phyloP scores from a whole-genome alignment of 2,329 filamentous ascomycete species.

The Aspergillus sergii region DNA sequence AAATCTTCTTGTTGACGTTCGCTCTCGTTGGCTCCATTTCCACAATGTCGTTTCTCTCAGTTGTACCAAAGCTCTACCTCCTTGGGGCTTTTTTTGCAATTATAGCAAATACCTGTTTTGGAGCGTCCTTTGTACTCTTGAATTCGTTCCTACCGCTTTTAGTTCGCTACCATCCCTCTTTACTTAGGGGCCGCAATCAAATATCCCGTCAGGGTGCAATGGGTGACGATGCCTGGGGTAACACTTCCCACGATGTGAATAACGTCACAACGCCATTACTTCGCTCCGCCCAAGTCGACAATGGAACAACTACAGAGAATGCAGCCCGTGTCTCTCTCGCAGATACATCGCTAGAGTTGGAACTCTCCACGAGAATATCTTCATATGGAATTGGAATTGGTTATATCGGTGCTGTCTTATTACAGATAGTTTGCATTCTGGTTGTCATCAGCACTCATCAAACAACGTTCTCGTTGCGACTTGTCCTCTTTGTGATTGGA shows the following conservation, averaged over 20 bases:
- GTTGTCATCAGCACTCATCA: conserved; percentile 74
- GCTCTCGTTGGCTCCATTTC: conserved; percentile 77
- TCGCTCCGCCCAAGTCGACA: conserved; percentile 15
- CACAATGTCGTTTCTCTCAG: conserved; percentile 85
- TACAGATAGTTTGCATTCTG: conserved; percentile 80
- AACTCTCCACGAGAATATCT: conserved; percentile 86
- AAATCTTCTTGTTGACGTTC: conserved; percentile 83
- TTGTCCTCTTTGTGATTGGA: conserved; percentile 85
- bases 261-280: conserved; percentile 32
- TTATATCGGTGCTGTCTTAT: conserved; percentile 80
- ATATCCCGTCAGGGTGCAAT: not conserved
- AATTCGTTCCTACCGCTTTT: conserved; percentile 94
- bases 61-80: conserved; percentile 74
- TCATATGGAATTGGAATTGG: conserved; percentile 92
- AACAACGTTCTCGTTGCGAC: conserved; percentile 79
- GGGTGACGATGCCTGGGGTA: conserved; percentile 11
- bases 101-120: conserved; percentile 89
- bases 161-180: conserved; percentile 76
- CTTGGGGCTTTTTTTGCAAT: conserved; percentile 83
- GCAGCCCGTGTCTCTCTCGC: conserved; percentile 3
- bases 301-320: conserved; percentile 7
- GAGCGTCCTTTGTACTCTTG: conserved; percentile 89
- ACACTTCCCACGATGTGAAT: not conserved
- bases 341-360: conserved; percentile 64
- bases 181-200: conserved; percentile 36